These are phyloP conservation scores for Zygoascus meyerae DNA, from an alignment of 1,139 yeast species.

Conservation along the genomic window DNA sequence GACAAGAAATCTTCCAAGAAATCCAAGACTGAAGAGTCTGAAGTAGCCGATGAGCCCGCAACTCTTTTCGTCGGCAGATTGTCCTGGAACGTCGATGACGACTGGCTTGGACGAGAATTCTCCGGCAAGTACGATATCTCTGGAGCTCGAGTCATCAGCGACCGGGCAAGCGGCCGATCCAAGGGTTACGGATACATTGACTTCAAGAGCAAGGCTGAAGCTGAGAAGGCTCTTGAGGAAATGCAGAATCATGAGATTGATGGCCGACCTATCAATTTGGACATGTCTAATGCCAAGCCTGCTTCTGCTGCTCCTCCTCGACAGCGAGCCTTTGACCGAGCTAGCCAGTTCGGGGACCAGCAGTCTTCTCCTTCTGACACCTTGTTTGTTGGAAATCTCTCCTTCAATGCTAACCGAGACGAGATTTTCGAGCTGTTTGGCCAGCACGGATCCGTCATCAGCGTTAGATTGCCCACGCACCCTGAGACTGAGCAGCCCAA, in stretches of 20 bases:
- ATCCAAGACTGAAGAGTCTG: slow-evolving; percentile 20
- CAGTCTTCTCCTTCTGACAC: slow-evolving; percentile 93
- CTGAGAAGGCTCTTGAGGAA: slow-evolving; percentile 82
- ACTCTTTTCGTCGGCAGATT: slow-evolving; percentile 95
- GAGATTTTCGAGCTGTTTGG: slow-evolving; percentile 65
- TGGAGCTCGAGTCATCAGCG: slow-evolving; percentile 88
- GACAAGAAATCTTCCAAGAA: slow-evolving; percentile 4
- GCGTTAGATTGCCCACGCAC: slow-evolving; percentile 94
- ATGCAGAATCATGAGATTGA: slow-evolving; percentile 92
- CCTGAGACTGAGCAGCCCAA: slow-evolving; percentile 98
- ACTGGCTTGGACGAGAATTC: slow-evolving; percentile 84
- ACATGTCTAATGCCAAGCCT: slow-evolving; percentile 84
- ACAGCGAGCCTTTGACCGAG: slow-evolving; percentile 58
- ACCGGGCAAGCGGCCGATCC: slow-evolving; percentile 86
- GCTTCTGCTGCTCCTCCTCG: slow-evolving; percentile 41
- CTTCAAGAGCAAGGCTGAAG: slow-evolving; percentile 66
- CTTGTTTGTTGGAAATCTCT: slow-evolving; percentile 88
- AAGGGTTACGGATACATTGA: slow-evolving; percentile 99
- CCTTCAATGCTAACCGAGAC: slow-evolving; percentile 84
- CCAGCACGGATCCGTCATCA: slow-evolving; percentile 71
- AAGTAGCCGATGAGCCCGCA: slow-evolving; percentile 48
- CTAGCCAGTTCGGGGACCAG: slow-evolving; percentile 81
- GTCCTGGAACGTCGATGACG: slow-evolving; percentile 96
- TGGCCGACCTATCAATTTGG: slow-evolving; percentile 94
- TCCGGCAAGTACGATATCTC: slow-evolving; percentile 75